Conservation (phyloP, 352 stramenopile genomes). For the Pythium angustatum region DNA sequence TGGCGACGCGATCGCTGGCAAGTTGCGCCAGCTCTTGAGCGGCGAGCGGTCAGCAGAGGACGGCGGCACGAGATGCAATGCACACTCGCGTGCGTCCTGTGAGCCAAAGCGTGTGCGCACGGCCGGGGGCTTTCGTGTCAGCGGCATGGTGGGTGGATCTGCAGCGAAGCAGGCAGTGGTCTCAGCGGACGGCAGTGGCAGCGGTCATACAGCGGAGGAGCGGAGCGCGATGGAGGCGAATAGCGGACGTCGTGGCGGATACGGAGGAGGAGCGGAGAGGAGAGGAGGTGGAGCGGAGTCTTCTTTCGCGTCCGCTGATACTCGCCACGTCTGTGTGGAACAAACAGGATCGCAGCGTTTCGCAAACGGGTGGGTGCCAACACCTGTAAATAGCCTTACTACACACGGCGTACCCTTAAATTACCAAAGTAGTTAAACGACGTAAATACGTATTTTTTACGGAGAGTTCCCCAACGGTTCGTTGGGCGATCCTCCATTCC, state of each 20-base stretch:
- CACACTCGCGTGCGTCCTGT: conserved; percentile 41
- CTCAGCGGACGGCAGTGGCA: conserved; percentile 4
- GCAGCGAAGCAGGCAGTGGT: not conserved
- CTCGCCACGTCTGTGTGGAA: not conserved
- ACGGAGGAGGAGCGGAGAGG: not conserved
- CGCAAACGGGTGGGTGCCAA: conserved; percentile 11
- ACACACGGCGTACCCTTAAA: not conserved
- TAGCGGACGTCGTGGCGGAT: conserved; percentile 2
- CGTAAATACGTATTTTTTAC: too few relatives aligned
- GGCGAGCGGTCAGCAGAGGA: conserved; percentile 75
- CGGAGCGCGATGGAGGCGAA: not conserved
- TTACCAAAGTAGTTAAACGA: not conserved
- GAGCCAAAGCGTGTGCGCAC: conserved; percentile 74
- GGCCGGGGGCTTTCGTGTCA: conserved; percentile 22
- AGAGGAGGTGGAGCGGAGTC: not conserved
- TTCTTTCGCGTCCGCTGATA: not conserved
- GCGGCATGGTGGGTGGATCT: too few relatives aligned
- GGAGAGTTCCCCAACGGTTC: too few relatives aligned
- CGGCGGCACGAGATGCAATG: conserved; percentile 64
- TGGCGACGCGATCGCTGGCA: conserved; percentile 44
- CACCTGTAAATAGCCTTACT: conserved; percentile 5
- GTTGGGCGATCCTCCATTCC: too few relatives aligned
- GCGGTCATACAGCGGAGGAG: conserved; percentile 3
- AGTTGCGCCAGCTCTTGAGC: conserved; percentile 74
- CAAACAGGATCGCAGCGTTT: conserved; percentile 20